Base-by-base conservation (phyloP, 2,329 filamentous ascomycete genomes). In the Rasamsonia emersonii region DNA sequence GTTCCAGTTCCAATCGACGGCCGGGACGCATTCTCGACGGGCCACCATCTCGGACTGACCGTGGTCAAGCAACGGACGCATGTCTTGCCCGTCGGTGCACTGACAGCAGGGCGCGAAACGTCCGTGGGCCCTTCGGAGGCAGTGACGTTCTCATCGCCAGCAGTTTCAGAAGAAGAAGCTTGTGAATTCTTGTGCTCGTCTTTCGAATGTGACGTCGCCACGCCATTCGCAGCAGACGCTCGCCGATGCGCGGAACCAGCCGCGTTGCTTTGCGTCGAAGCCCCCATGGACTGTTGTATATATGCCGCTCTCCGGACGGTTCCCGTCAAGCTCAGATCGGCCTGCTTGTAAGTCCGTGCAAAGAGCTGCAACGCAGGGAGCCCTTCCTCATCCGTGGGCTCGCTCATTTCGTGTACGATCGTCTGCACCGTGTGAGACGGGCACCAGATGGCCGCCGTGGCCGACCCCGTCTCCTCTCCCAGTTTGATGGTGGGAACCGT, bases 271-370 rank as follows among this genome's bases (percentile, higher is more conserved):
- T 56, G 48, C 21, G 52, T 40, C 11, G 51, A 45, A 15, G 54
- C 30, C 39, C 57, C 47, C 44, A 63, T 45, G 36, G 57, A 47
- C 46, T 62, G 46, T 46, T 64, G 52, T 51, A 65, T 49, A 53
- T 91, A 71, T 37, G 85, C 91, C 14, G 91, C 89, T 59, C 94
- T 95, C 33, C 91, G 81, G 14, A 91, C 85, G 11, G 89, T 95
- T 17, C 91, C 91, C 2, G 88, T 95, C 46, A 95, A 65, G 3
- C 83, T 77, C 24, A 89, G 72, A 53, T 98, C 91, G 6, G 91
- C 89, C 60, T 96, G 89, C 59, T 98, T 98, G 67, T 86, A 95
- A 36, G 80, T 86, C 44, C 81, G 80, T 26, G 82, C 84, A 54
- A 83, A 98, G 16, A 93, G 69, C 55, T 95, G 86, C 30, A 98